Evolutionary conservation across 805 yeast species (phyloP).

Genomic region (Barnettozyma vustinii): DNA sequence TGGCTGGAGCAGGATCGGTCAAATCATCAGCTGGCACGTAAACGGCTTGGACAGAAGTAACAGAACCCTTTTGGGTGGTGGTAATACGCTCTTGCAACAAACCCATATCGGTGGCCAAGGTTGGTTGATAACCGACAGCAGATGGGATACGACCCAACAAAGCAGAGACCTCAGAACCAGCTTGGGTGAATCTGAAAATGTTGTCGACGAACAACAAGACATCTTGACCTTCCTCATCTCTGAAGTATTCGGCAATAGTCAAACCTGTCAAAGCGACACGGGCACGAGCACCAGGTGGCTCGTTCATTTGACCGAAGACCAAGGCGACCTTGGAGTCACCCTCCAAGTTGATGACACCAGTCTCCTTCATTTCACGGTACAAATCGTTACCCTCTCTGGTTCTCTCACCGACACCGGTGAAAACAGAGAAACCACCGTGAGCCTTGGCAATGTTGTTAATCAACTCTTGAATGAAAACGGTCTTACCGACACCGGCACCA

Average conservation of each 20-base stretch:
- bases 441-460: constrained; percentile 99
- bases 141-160: constrained; percentile 99
- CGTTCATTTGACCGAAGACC: constrained; percentile 99
- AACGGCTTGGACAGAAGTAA: constrained; percentile 99
- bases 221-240: constrained; percentile 99
- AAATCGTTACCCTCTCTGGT: constrained; percentile 99
- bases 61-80: constrained; percentile 99
- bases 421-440: constrained; percentile 99
- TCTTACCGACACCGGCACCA: constrained; percentile 99
- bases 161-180: constrained; percentile 99
- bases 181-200: constrained; percentile 99
- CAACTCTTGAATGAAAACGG: constrained; percentile 99
- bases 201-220: constrained; percentile 98
- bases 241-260: constrained; percentile 99
- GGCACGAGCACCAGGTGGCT: constrained; percentile 99
- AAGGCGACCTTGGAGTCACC: constrained; percentile 99
- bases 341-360: constrained; percentile 99
- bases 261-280: constrained; percentile 99
- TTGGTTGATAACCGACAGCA: constrained; percentile 99
- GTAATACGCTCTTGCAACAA: constrained; percentile 99
- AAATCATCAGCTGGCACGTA: constrained; percentile 99
- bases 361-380: constrained; percentile 99
- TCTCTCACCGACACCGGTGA: constrained; percentile 99
- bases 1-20: constrained; percentile 99
- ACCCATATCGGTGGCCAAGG: constrained; percentile 99